phyloP scores from a whole-genome alignment of 2,329 filamentous ascomycete genomes.

The Zymoseptoria tritici region DNA sequence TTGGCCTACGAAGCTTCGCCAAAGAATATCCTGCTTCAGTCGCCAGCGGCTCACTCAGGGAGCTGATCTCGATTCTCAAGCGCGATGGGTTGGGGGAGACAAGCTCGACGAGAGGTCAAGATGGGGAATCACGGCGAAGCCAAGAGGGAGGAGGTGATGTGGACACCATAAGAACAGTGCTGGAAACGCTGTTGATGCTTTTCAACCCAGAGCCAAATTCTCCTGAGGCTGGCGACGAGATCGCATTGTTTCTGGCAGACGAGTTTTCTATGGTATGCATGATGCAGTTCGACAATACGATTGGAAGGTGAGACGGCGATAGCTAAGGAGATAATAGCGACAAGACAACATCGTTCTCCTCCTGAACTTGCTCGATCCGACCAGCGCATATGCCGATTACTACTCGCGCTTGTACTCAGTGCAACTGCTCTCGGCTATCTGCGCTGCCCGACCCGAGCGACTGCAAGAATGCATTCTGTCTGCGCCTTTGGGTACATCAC shows the following conservation, averaged over 20 bases:
- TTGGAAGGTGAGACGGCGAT: slow-evolving; percentile 7
- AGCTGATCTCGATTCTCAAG: slow-evolving; percentile 73
- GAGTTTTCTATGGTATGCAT: slow-evolving; percentile 79
- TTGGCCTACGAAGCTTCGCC: slow-evolving; percentile 88
- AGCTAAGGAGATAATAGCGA: slow-evolving; percentile 55
- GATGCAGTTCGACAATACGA: neutral
- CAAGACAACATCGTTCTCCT: slow-evolving; percentile 94
- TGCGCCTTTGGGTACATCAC: slow-evolving; percentile 78
- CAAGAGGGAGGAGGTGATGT: slow-evolving; percentile 55
- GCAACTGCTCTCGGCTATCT: slow-evolving; percentile 80
- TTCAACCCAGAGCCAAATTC: slow-evolving; percentile 64
- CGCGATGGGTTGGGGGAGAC: slow-evolving; percentile 54
- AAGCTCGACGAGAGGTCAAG: slow-evolving; percentile 13
- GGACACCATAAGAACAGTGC: slow-evolving; percentile 87
- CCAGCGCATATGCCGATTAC: slow-evolving; percentile 64
- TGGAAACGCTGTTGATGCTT: slow-evolving; percentile 92
- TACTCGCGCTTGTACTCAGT: slow-evolving; percentile 76
- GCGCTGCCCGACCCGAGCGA: slow-evolving; percentile 75
- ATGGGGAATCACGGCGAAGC: slow-evolving; percentile 46
- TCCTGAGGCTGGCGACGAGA: slow-evolving; percentile 89
- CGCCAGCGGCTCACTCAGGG: slow-evolving; percentile 82
- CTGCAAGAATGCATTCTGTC: slow-evolving; percentile 92
- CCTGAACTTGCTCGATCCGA: slow-evolving; percentile 77
- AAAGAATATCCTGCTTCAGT: slow-evolving; percentile 96
- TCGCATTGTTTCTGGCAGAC: slow-evolving; percentile 90